These are phyloP conservation scores for Phytophthora meadii DNA, from an alignment of 352 stramenopile species.

Conservation along the genomic window DNA sequence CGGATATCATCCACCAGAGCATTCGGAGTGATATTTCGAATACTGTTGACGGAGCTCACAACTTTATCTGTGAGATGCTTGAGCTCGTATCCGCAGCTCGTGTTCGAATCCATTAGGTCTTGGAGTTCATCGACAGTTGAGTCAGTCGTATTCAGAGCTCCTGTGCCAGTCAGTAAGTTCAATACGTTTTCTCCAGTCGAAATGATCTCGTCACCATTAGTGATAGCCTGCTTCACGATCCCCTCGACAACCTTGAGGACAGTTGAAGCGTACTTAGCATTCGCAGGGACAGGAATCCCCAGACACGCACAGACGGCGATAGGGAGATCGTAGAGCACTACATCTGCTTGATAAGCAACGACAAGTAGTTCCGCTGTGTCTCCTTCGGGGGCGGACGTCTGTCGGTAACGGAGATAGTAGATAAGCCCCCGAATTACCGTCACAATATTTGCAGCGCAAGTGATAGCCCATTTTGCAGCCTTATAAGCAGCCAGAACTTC, in stretches of 20 bases:
- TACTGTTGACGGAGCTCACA: slow-evolving; percentile 15
- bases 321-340: slow-evolving; percentile 28
- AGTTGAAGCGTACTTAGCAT: slow-evolving; percentile 9
- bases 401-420: slow-evolving; percentile 28
- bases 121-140: slow-evolving; percentile 34
- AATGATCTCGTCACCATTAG: slow-evolving; percentile 32
- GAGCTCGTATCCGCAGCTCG: slow-evolving; percentile 29
- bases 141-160: slow-evolving; percentile 19
- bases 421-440: slow-evolving; percentile 28
- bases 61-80: slow-evolving; percentile 28
- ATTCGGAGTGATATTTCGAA: slow-evolving; percentile 24
- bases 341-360: slow-evolving; percentile 28
- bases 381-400: slow-evolving; percentile 26
- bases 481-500: slow-evolving; percentile 31
- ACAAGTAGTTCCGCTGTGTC: slow-evolving; percentile 25
- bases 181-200: slow-evolving; percentile 34
- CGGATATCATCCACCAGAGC: slow-evolving; percentile 19
- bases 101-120: slow-evolving; percentile 25
- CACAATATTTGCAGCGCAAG: slow-evolving; percentile 29
- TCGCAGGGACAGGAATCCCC: slow-evolving; percentile 11
- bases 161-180: slow-evolving; percentile 25
- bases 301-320: slow-evolving; percentile 30
- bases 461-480: slow-evolving; percentile 33
- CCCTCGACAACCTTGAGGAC: slow-evolving; percentile 32
- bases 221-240: slow-evolving; percentile 37